Base-by-base conservation (phyloP, 805 yeast genomes). In the Saccharomycopsis sp. region DNA sequence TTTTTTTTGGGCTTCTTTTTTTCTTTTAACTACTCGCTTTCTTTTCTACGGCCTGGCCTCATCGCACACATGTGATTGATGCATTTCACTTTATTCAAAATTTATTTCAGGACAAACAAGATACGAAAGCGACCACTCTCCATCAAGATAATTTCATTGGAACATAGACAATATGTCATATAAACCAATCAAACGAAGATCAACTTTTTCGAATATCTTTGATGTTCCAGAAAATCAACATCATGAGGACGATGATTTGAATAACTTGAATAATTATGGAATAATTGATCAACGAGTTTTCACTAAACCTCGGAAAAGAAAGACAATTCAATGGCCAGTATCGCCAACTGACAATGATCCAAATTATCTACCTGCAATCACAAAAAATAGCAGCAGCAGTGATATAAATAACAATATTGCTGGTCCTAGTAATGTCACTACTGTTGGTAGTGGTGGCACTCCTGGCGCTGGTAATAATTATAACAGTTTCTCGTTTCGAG, bases 271-370 rank as follows among this genome's bases (percentile, higher is more conserved):
- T 14, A 41, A 29, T 32, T 35, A 35, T 37, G 48, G 48, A 13
- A 29, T 45, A 2, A 37, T 45, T 16, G 48, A 45, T 23, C 48
- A 45, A 21, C 29, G 48, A 36, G 22, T 45, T 14, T 45, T 35
- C 23, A 22, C 41, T 4, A 40, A 16, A 24, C 26, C 29, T 5
- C 6, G 32, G 9, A 29, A 26, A 16, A 27, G 35, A 21, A 27
- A 16, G 23, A 32, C 26, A 22, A n/a, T 24, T 27, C 11, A 13
- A 27, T 27, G 11, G 13, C 8, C 29, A 27, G 29, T 27, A 9
- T 27, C 29, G n/a, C n/a, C n/a, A n/a, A n/a, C n/a, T n/a, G 35
- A 8, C 35, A 31, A 14, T 7, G 19, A 8, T 9, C 19, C 35
- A 31, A 20, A 14, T 20, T 31, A 20, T 7, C 6, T 14, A 20